Base-by-base conservation (phyloP, 306 rosid genomes). In the Quercus agrifolia region DNA sequence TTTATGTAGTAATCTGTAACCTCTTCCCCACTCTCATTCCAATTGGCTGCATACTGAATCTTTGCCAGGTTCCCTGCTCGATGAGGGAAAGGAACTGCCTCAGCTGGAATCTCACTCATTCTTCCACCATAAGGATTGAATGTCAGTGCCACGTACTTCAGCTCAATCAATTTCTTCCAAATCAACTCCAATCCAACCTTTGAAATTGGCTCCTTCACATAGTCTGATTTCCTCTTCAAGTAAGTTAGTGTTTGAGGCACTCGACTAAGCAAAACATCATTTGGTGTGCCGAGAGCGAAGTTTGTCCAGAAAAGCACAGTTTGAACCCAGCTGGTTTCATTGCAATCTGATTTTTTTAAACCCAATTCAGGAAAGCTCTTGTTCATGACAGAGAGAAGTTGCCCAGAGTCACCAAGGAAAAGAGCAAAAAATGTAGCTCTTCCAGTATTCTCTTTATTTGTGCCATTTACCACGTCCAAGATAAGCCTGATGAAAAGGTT, bases 121-220 rank as follows among this genome's bases (percentile, higher is more conserved):
- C 74, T 86, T 79, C 93, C 93, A 52, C 93, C 91, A 35, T 90
- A 90, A 35, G 93, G 93, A 62, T 90, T 82, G 73, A 84, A 84
- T 23, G 58, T 79, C 49, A 90, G 58, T 5, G 23, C 21, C 6
- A 78, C 72, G 5, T 74, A 75, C 35, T 78, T 87, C 66, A 90
- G 71, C 3, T 90, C 85, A 68, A 90, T 84, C 91, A 90, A 84
- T 71, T 84, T 90, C 69, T 82, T 85, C 91, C 91, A 86, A 63
- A 87, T 84, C 18, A 78, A 77, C 66, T 86, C 87, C 71, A 77
- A 79, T 6, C 78, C 86, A 25, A 44, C 80, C 27, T 76, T 87
- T 3, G 91, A 56, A 78, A 90, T 38, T 0, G 46, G 46, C 46
- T 38, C 11, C 46, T 38, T 7, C 46, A 38, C 46, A 7, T 87